Evolutionary conservation across 2,329 filamentous ascomycete genomes (phyloP), one percentile per base, ranked within the genome.

Genomic region (Curvularia lunata): DNA sequence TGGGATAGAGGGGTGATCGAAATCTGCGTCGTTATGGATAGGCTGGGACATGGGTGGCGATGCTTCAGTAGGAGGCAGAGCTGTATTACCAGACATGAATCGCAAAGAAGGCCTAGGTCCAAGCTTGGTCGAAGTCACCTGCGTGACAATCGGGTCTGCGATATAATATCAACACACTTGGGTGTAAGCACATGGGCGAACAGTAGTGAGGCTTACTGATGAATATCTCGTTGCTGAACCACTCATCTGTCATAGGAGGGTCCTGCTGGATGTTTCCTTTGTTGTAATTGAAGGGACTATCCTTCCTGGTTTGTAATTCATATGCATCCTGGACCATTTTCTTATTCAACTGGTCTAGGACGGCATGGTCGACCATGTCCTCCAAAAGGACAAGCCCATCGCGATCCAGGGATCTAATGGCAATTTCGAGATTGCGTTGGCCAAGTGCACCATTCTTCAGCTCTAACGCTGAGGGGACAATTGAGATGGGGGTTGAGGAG

Each of bases 191-290:
- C 2, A 16, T 2, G 8, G 9, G 10, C 27, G 28, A n/a, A 27
- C 23, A 6, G 9, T 10, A 5, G 19, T 10, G 19, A 41, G 8
- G 62, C 77, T 49, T 71, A 86, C 84, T 88, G 10, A 82, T 70
- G 54, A 87, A 86, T 25, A 88, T 83, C 0, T 67, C 61, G 8
- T 68, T 60, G 28, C 54, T 65, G 49, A 73, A 75, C 63, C 60
- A 71, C 42, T 83, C 72, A 0, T 75, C 72, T 0, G 82, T 80
- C 2, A 84, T 80, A 0, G 84, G 84, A 0, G 86, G 78, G 61
- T 87, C 85, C 67, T 88, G 86, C 60, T 88, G 85, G 32, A 87
- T 77, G 61, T 87, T 88, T 1, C 83, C 84, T 47, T 81, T 81
- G 65, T 88, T 87, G 67, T 88, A 88, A 63, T 88, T 88, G 77